These are phyloP conservation scores for Fusarium ramigenum DNA, from an alignment of 2,329 filamentous ascomycete genomes.

Conservation along the genomic window DNA sequence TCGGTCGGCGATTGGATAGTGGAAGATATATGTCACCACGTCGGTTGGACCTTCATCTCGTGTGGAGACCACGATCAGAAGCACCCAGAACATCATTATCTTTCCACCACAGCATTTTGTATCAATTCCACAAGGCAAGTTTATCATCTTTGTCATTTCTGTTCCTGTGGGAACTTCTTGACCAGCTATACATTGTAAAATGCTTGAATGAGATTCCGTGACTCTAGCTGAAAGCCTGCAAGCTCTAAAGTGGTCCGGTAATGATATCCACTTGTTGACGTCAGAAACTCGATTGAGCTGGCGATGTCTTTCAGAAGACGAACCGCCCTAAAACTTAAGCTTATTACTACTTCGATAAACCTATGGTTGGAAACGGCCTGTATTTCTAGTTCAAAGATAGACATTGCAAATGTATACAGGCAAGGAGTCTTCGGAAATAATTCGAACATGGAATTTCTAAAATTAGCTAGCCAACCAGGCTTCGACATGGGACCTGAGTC, in stretches of 20 bases:
- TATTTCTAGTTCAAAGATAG: not conserved
- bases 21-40: not conserved
- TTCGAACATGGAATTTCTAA: not conserved
- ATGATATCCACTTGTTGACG: not conserved
- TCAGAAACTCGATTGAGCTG: not conserved
- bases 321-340: not conserved
- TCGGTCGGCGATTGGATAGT: not conserved
- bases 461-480: not conserved
- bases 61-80: constrained; percentile 15
- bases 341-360: not conserved
- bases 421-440: not conserved
- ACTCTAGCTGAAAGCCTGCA: not conserved
- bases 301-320: not conserved
- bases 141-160: too few species aligned
- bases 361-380: not conserved
- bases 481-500: not conserved
- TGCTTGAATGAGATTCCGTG: not conserved
- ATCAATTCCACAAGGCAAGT: not conserved
- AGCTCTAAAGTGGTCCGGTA: not conserved
- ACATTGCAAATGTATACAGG: not conserved
- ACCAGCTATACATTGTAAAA: not conserved
- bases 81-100: not conserved
- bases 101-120: not conserved
- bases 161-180: too few species aligned
- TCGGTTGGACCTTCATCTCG: constrained; percentile 28